Percentiles rank a stretch among this genome's conserved stretches.
Conservation (phyloP, 257 asterid genomes). For the Solanum dulcamara region DNA sequence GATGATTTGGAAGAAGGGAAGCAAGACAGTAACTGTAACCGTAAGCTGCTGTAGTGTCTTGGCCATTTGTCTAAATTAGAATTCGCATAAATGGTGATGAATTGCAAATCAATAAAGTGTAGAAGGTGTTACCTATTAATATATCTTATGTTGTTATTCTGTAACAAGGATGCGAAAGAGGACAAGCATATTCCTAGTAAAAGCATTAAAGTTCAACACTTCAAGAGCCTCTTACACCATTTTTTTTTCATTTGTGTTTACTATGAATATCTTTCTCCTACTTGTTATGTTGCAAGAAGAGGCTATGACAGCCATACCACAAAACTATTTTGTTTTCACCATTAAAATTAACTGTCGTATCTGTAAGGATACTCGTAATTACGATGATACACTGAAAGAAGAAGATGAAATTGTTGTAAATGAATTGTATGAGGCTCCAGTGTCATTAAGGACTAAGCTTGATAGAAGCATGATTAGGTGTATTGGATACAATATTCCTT, state of each 20-base stretch:
- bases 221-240: background rate
- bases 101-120: background rate
- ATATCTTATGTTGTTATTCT: background rate
- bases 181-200: background rate
- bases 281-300: no score
- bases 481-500: background rate
- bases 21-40: background rate
- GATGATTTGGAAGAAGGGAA: background rate
- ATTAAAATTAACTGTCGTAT: no score
- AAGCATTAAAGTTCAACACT: background rate
- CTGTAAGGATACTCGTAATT: no score
- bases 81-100: background rate
- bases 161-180: background rate
- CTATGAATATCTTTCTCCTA: background rate
- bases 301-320: no score
- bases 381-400: no score
- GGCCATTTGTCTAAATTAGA: background rate
- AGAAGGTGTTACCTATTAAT: background rate
- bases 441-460: background rate
- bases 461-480: background rate
- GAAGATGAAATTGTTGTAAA: background rate
- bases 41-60: background rate
- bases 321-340: no score
- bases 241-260: no score
- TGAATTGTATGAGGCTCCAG: background rate